phyloP scores from a whole-genome alignment of 805 yeast genomes.

The Cyberlindnera maclurae region DNA sequence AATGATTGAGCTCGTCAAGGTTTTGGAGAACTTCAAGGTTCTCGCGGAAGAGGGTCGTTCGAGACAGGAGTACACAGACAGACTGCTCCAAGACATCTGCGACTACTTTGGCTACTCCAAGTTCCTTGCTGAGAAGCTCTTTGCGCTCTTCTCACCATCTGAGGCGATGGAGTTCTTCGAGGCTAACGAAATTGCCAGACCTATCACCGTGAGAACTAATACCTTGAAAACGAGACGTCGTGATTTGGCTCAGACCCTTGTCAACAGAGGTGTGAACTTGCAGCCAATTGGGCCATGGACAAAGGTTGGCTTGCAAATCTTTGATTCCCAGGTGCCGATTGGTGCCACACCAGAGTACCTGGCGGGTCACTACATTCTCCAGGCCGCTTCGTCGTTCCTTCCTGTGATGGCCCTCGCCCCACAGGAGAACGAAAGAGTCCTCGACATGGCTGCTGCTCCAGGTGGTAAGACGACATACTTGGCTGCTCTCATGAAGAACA shows the following conservation, averaged over 20 bases:
- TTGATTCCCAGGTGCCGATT: conserved; percentile 98
- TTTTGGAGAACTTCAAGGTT: conserved; percentile 80
- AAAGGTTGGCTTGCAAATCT: conserved; percentile 93
- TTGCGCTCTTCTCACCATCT: conserved; percentile 84
- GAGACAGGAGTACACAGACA: conserved; percentile 73
- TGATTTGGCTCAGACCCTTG: conserved; percentile 90
- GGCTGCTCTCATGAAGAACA: conserved; percentile 94
- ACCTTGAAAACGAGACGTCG: conserved; percentile 92
- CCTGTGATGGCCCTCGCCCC: conserved; percentile 98
- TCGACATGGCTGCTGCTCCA: conserved; percentile 99
- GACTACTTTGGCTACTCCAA: conserved; percentile 91
- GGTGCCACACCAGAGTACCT: conserved; percentile 99
- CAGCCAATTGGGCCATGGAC: conserved; percentile 99
- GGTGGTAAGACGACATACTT: conserved; percentile 97
- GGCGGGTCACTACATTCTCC: conserved; percentile 95
- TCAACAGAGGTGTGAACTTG: conserved; percentile 92
- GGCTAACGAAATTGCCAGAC: conserved; percentile 96
- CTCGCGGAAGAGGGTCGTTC: conserved; percentile 81
- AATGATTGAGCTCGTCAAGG: conserved; percentile 92
- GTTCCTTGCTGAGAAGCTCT: conserved; percentile 88
- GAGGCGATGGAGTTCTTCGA: conserved; percentile 98
- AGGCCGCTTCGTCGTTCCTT: conserved; percentile 96
- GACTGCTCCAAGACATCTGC: conserved; percentile 79
- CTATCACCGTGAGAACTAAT: conserved; percentile 95
- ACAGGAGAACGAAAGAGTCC: conserved; percentile 90